Base-by-base conservation (phyloP, 2,329 filamentous ascomycete species). In the Cytospora leucostoma region DNA sequence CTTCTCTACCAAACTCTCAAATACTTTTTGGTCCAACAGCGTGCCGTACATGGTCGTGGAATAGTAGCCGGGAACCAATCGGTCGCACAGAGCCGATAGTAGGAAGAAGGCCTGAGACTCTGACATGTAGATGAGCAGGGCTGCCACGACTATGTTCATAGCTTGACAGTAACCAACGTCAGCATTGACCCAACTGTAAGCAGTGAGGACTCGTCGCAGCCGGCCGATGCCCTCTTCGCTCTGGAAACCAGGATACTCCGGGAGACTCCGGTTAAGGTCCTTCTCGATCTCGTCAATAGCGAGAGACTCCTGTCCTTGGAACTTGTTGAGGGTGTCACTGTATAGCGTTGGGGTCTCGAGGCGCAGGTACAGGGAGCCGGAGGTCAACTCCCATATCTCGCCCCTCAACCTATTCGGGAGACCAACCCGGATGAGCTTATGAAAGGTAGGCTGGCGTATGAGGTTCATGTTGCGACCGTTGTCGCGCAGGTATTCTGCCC, bases 271-370 rank as follows among this genome's bases (percentile, higher is more conserved):
- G 76, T 99, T 99, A 56, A 99, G 79, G 73, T 99, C 95, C 76
- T 99, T 99, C 74, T 99, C 95, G 68, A 99, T 99, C 80, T 99
- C 95, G 74, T 99, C 95, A 70, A 98, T 98, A 52, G 95, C 95
- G 65, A 99, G 83, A 12, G 94, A 98, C 68, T 96, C 91, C 72
- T 89, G 86, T 8, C 95, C 95, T 7, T 89, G 86, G 70, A 89
- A 93, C 72, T 95, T 94, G 58, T 85, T 81, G 52, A 99, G 79
- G 0, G 93, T 98, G 63, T 99, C 92, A 52, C 84, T 79, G 72
- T 94, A 99, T 6, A 94, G 79, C 12, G 86, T 90, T 1, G 95
- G 95, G 64, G 90, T 92, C 71, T 97, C 90, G 15, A 99, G 82
- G 34, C 94, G 88, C 64, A 96, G 80, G 74, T 93, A 97, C 66